Evolutionary conservation across 1,284 basidiomycete species (phyloP), one percentile per base, ranked within the genome.

Genomic region (Moesziomyces parantarcticus): DNA sequence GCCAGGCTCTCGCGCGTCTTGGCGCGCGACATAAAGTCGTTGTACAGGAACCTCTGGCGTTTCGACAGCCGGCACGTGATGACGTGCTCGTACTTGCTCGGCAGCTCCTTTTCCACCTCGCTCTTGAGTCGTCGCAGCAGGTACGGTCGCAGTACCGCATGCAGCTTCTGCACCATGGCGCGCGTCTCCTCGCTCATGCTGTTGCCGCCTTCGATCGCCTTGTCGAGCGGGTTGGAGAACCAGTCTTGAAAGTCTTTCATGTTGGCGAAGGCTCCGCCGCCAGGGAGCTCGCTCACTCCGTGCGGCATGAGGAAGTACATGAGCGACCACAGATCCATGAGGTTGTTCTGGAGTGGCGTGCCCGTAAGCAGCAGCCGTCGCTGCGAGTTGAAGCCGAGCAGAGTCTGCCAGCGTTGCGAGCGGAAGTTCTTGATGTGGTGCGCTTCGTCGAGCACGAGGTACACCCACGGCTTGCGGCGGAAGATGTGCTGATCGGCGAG

Each of bases 341-440:
- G 85, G 71, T 97, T 97, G 82, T 98, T 97, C 85, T 98, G 94
- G 50, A 98, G 87, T 0, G 95, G 95, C 0, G 95, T 98, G 1
- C 94, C 94, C 0, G 94, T 98, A 51, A 98, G 86, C 50, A 97
- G 87, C 20, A 98, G 85, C 9, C 95, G 89, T 29, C 93, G 89
- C 78, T 92, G 92, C 5, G 94, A 93, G 51, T 93, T 90, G 86
- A 97, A 97, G 87, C 94, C 92, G n/a, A 97, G 87, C 29, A 98
- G 85, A 14, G 91, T 94, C 82, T 94, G 94, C 95, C 95, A 97
- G 48, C 95, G 89, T 84, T 97, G 94, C 1, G 92, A 93, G 75
- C 91, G 91, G 86, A 97, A 97, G 85, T 97, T 98, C 86, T 97
- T 97, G 89, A 98, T 97, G 89, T 97, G 96, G 82, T 98, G 94